phyloP scores from a whole-genome alignment of 495 filamentous ascomycete genomes.

The Physcia stellaris region DNA sequence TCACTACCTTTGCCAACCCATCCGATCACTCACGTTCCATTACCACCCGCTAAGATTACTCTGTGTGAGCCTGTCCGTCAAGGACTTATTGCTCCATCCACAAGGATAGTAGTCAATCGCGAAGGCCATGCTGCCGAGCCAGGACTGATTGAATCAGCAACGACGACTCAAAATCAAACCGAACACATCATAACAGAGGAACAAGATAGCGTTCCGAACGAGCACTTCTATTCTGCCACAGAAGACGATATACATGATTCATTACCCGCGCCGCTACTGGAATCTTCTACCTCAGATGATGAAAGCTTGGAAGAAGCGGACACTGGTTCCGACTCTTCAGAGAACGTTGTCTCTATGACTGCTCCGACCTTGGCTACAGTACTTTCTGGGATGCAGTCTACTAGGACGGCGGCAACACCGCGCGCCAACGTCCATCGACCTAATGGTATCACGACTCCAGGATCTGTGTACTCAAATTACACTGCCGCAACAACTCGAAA shows the following conservation, averaged over 20 bases:
- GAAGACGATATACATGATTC: conserved; percentile 43
- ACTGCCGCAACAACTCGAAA: conserved; percentile 64
- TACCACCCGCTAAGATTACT: conserved; percentile 55
- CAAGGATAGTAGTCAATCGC: conserved; percentile 51
- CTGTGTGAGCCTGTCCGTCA: conserved; percentile 69
- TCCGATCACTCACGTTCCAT: conserved; percentile 72
- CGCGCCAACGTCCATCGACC: conserved; percentile 44
- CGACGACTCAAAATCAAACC: conserved; percentile 14
- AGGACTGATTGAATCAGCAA: not conserved
- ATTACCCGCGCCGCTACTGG: not conserved
- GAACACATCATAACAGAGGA: conserved; percentile 57
- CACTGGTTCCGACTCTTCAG: conserved; percentile 42
- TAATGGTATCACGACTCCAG: conserved; percentile 61
- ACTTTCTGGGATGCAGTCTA: conserved; percentile 53
- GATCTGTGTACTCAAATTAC: conserved; percentile 73
- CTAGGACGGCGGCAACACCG: conserved; percentile 57
- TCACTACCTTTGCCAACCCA: conserved; percentile 74
- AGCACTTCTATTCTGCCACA: conserved; percentile 77
- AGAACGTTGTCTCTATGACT: conserved; percentile 72
- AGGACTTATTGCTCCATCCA: conserved; percentile 56
- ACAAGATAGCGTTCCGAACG: conserved; percentile 65
- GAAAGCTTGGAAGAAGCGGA: not conserved
- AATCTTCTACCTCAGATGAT: not conserved
- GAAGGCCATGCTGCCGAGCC: not conserved
- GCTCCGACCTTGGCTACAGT: conserved; percentile 62